These are phyloP conservation scores for Nicotiana otophora DNA, from an alignment of 257 asterid species.

Conservation along the genomic window DNA sequence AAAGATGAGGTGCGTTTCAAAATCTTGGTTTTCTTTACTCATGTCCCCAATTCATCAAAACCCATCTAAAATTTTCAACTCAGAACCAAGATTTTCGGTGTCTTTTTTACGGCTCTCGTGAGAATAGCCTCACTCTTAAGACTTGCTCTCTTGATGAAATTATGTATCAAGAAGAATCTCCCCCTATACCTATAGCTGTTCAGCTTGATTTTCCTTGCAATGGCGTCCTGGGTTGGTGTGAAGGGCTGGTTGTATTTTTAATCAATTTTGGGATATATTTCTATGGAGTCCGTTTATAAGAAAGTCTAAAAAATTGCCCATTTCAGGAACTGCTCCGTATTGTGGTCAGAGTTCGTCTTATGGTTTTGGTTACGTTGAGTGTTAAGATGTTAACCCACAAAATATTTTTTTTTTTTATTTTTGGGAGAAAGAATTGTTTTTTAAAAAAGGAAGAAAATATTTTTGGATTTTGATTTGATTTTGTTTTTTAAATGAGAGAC, in stretches of 20 bases:
- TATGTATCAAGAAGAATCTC: background rate
- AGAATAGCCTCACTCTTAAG: background rate
- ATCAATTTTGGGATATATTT: background rate
- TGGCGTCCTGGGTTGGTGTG: background rate
- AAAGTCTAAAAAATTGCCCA: background rate
- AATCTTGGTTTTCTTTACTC: constrained; percentile 41
- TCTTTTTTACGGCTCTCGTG: background rate
- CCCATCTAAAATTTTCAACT: constrained; percentile 26
- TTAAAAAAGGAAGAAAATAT: no score
- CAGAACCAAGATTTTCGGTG: background rate
- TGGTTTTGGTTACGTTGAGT: background rate
- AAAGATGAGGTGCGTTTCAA: constrained; percentile 43
- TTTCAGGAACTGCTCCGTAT: background rate
- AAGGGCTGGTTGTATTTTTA: background rate
- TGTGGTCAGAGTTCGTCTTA: background rate
- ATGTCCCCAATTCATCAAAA: constrained; percentile 26
- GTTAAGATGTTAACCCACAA: no score
- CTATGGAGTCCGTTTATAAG: background rate
- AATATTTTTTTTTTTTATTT: no score
- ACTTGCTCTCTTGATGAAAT: background rate
- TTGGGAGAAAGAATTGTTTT: no score
- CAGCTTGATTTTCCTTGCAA: background rate
- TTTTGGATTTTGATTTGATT: no score
- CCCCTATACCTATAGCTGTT: background rate
- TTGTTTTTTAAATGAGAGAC: no score